These are phyloP conservation scores for Penicillium herquei DNA, from an alignment of 495 filamentous ascomycete species.

Conservation along the genomic window DNA sequence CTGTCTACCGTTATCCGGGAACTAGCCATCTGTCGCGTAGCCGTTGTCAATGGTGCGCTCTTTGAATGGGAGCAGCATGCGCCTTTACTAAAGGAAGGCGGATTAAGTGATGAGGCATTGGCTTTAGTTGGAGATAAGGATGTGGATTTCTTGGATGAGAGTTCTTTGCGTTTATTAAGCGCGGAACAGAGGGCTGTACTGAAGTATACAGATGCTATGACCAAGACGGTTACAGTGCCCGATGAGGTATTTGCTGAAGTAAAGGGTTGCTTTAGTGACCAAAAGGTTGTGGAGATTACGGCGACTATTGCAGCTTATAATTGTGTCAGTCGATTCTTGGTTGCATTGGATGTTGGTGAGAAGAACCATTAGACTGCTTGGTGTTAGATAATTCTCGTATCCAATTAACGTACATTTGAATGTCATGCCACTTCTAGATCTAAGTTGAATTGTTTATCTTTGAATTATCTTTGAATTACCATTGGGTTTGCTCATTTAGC, in stretches of 20 bases:
- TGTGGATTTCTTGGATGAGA: slow-evolving; percentile 15
- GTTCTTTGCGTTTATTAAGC: slow-evolving; percentile 37
- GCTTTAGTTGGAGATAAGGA: slow-evolving; percentile 35
- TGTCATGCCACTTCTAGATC: too few relatives aligned
- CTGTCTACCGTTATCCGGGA: slow-evolving; percentile 63
- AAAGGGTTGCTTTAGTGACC: slow-evolving; percentile 57
- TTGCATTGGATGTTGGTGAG: slow-evolving; percentile 76
- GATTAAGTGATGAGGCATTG: slow-evolving; percentile 51
- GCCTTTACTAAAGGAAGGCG: slow-evolving; percentile 54
- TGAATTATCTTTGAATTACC: too few relatives aligned
- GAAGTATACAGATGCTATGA: slow-evolving; percentile 75
- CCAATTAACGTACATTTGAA: neutral
- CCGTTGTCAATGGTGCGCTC: slow-evolving; percentile 68
- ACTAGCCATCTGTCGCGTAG: slow-evolving; percentile 71
- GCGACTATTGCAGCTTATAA: slow-evolving; percentile 82
- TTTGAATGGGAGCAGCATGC: slow-evolving; percentile 81
- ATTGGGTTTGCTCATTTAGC: too few relatives aligned
- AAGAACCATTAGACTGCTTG: slow-evolving; percentile 32
- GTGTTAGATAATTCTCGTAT: neutral
- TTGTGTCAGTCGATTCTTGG: slow-evolving; percentile 80
- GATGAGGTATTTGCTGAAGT: slow-evolving; percentile 62
- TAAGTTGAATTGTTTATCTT: too few relatives aligned
- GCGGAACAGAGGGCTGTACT: slow-evolving; percentile 63
- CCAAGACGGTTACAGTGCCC: slow-evolving; percentile 58
- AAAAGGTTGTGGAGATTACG: slow-evolving; percentile 75